Base-by-base conservation (phyloP, 345 rosid genomes). In the Pugionium dolabratum region DNA sequence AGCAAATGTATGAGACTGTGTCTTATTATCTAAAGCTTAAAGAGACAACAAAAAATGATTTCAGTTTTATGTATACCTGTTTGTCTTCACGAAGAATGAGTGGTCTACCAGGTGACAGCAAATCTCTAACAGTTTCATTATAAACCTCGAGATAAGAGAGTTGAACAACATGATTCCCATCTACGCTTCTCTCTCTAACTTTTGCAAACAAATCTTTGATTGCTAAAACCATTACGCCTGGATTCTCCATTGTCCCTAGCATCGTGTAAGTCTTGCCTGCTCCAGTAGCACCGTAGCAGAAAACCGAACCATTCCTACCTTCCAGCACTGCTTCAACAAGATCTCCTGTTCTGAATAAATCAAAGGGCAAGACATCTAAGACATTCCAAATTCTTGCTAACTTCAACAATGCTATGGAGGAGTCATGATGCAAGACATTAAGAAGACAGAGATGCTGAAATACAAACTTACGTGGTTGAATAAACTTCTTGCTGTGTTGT, bases 171-270 rank as follows among this genome's bases (percentile, higher is more conserved):
- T 92, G 97, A 74, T 87, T 87, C 63, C 95, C 97, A 71, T 92
- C 96, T 62, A 78, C 81, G 71, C 98, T 92, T 74, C 91, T 85
- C 45, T 87, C 86, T 64, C 97, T 92, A 59, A 89, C 77, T 66
- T 89, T 92, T 53, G 85, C 81, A 59, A 92, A 92, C 60, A 92
- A 82, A 67, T 92, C 95, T 73, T 89, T 92, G 64, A 92, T 92
- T 37, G 98, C 98, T 79, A 87, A 83, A 73, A 86, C 98, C 97
- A 87, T 92, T 32, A 92, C 98, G n/a, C 98, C 98, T 3, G 95
- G 98, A 77, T 83, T 92, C 72, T 86, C 91, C 70, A 89, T 4
- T 3, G 96, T 89, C 9, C 98, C 98, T 2, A 92, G 81, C 98
- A 92, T 92, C 6, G 98, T 89, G 65, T 89, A 81, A 4, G 97